Base-by-base conservation (phyloP, 2,329 filamentous ascomycete genomes). In the Trichoderma breve region DNA sequence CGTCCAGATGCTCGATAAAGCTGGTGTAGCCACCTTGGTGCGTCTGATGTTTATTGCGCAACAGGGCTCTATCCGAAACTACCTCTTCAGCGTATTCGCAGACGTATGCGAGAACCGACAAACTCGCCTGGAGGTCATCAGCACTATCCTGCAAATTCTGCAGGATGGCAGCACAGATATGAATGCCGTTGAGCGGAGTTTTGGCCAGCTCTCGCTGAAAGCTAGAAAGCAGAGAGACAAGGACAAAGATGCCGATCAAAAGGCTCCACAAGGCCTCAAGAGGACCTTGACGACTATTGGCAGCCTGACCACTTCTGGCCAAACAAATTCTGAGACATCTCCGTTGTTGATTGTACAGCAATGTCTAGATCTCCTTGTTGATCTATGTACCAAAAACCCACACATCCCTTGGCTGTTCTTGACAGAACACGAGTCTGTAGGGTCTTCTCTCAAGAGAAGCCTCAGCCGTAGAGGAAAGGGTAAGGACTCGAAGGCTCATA, bases 1-100 rank as follows among this genome's bases (percentile, higher is more conserved):
- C 72, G 93, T 97, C 28, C 96, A 99, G 80, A 97, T 99, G 92
- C 89, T 99, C 34, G 96, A 99, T 81, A 98, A 97, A 82, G 89
- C 95, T 61, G 96, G 97, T 30, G 91, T 99, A 75, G 96, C 97
- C 30, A 98, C 96, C n/a, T 85, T 99, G 39, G 87, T 99, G 57
- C 93, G 97, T n/a, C 88, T 99, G 11, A 98, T 99, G 95, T 99
- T 99, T 80, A 94, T 98, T 77, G 92, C 93, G 62, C 93, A 98
- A 75, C 93, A 95, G 74, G 93, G 93, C 26, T 96, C 93, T 73
- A 92, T 96, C 63, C 93, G 94, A 75, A 90, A 88, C 73, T 93
- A 94, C 73, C 86, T 99, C 68, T 95, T 96, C 79, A 91, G 92
- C 70, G 93, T 99, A 68, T 90, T 99, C 66, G 90, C 93, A 74